phyloP scores from a whole-genome alignment of 208 protist species.

The Trypanosomatidae sp. region DNA sequence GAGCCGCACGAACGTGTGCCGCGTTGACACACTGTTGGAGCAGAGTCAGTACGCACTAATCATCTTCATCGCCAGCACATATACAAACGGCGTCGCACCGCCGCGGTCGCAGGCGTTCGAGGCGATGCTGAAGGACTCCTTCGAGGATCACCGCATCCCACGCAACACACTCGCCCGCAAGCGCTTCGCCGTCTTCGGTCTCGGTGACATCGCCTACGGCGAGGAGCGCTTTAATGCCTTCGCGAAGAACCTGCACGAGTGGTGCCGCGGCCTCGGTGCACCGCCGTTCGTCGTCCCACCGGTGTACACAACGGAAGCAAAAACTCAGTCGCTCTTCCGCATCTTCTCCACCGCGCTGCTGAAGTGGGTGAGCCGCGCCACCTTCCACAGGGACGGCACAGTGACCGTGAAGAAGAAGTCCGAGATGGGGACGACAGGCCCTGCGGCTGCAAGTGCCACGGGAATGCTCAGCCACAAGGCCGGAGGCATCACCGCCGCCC shows the following conservation, averaged over 20 bases:
- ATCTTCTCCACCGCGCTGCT: constrained; percentile 58
- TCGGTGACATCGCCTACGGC: constrained; percentile 88
- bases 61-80: constrained; percentile 83
- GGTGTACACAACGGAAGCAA: constrained; percentile 74
- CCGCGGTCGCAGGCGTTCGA: constrained; percentile 66
- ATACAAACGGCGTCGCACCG: constrained; percentile 72
- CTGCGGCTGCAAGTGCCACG: neutral
- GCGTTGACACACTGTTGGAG: constrained; percentile 59
- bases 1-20: constrained; percentile 16
- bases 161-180: constrained; percentile 53
- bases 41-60: constrained; percentile 38
- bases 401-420: constrained; percentile 29
- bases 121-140: constrained; percentile 71
- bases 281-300: constrained; percentile 68
- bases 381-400: constrained; percentile 48
- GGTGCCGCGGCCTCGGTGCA: constrained; percentile 72
- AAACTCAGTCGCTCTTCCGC: constrained; percentile 51
- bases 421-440: neutral
- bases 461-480: neutral
- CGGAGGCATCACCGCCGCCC: neutral
- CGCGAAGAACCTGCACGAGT: constrained; percentile 71
- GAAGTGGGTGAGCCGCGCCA: constrained; percentile 59
- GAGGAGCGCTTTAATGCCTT: constrained; percentile 75
- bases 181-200: constrained; percentile 86
- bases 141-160: constrained; percentile 79